A percentile compares a stretch with the other conserved stretches of the same genome.
These are phyloP conservation scores for Coelastrella sp. DNA, from an alignment of 139 green algal genomes.

Conservation along the genomic window DNA sequence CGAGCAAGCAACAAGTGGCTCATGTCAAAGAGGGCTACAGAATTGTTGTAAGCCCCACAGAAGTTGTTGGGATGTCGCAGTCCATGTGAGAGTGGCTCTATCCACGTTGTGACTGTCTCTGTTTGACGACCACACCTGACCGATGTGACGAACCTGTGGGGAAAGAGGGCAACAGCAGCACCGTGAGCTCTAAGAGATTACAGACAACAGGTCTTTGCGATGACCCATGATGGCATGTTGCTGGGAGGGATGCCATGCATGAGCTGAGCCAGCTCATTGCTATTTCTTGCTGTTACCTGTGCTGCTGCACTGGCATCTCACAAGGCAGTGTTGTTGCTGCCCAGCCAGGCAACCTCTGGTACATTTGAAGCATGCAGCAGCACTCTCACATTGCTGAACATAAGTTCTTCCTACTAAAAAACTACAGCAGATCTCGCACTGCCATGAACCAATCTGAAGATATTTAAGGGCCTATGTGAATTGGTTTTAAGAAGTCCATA, in stretches of 20 bases:
- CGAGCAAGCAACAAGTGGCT: conserved; percentile 7
- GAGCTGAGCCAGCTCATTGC: no score
- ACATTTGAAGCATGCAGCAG: no score
- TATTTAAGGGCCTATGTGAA: not conserved
- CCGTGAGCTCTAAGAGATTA: not conserved
- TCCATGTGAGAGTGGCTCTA: conserved; percentile 39
- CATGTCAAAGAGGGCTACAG: not conserved
- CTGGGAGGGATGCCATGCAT: no score
- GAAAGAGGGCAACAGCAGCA: not conserved
- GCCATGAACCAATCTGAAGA: not conserved
- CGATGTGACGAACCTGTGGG: not conserved
- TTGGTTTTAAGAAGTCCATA: not conserved
- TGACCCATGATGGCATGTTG: no score
- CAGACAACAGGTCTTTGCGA: not conserved
- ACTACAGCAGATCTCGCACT: no score
- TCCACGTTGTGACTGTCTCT: conserved; percentile 6
- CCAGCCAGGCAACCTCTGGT: no score
- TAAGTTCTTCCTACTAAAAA: no score
- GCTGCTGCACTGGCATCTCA: no score
- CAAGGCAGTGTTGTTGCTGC: no score
- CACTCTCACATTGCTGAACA: no score
- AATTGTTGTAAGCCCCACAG: not conserved
- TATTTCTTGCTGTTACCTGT: no score
- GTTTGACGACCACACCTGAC: not conserved
- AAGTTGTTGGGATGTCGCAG: conserved; percentile 30